Evolutionary conservation across 192 early-diverging fungal genomes (phyloP).

Genomic region (Rhizophagus prolifer): DNA sequence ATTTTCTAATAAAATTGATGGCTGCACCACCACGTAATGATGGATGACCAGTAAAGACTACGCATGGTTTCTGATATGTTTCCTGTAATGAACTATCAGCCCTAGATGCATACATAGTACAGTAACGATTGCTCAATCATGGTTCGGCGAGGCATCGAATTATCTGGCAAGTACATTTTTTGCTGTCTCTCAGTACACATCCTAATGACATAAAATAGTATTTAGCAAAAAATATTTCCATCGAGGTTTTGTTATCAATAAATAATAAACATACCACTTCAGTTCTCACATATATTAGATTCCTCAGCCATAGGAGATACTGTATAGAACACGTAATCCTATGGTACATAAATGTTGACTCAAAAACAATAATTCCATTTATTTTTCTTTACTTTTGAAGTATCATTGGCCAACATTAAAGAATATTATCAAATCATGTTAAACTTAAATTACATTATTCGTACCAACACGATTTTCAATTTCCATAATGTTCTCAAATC

Average conservation of each 20-base stretch:
- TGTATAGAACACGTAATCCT: conserved; percentile 63
- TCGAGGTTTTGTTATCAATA: no score
- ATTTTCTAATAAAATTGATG: no score
- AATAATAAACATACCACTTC: conserved; percentile 59
- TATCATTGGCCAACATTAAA: not conserved
- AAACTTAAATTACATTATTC: no score
- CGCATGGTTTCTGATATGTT: no score
- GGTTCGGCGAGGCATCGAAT: conserved; percentile 51
- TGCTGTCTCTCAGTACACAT: conserved; percentile 66
- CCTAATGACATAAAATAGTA: conserved; percentile 32
- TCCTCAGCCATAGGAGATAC: conserved; percentile 75
- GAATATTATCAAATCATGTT: not conserved
- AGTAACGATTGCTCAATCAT: conserved; percentile 46
- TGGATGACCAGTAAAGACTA: no score
- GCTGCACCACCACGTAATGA: no score
- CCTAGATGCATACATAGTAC: conserved; percentile 34
- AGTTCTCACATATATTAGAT: conserved; percentile 81
- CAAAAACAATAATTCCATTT: conserved; percentile 67
- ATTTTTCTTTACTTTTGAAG: conserved; percentile 58
- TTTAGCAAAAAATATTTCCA: no score
- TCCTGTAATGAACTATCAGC: conserved; percentile 27
- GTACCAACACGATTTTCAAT: conserved; percentile 31
- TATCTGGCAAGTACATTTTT: conserved; percentile 64
- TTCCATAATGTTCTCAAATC: conserved; percentile 40
- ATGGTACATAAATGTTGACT: conserved; percentile 51